A percentile compares a stretch with the other conserved stretches of the same genome.
Conservation (phyloP, 257 asterid species). For the Datura wrightii region DNA sequence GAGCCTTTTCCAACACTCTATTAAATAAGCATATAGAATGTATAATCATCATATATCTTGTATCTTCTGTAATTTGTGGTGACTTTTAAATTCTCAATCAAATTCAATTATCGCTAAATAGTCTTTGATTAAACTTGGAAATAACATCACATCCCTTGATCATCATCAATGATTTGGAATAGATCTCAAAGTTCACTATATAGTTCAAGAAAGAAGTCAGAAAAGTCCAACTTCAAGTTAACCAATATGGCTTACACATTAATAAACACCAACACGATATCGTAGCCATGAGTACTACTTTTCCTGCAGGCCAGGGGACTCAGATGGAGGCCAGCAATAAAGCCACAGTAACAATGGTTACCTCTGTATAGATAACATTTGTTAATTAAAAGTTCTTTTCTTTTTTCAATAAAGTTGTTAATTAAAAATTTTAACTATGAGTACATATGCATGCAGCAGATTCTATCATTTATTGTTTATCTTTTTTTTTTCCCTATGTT, state of each 20-base stretch:
- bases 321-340: background rate
- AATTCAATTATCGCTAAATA: background rate
- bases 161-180: background rate
- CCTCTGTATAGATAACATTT: background rate
- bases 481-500: background rate
- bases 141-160: background rate
- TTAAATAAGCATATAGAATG: background rate
- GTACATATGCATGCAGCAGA: background rate
- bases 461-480: background rate
- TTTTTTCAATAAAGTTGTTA: background rate
- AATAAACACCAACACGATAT: background rate
- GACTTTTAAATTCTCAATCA: background rate
- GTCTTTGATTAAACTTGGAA: background rate
- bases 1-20: background rate
- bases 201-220: background rate
- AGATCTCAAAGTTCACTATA: background rate
- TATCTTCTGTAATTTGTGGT: background rate
- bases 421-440: background rate
- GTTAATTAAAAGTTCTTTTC: background rate
- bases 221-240: background rate
- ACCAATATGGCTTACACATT: background rate
- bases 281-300: background rate
- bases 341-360: background rate
- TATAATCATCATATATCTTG: slow-evolving; percentile 9
- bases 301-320: background rate